Evolutionary conservation across 1,139 yeast species (phyloP).

Genomic region (Blastobotrys arbuscula): DNA sequence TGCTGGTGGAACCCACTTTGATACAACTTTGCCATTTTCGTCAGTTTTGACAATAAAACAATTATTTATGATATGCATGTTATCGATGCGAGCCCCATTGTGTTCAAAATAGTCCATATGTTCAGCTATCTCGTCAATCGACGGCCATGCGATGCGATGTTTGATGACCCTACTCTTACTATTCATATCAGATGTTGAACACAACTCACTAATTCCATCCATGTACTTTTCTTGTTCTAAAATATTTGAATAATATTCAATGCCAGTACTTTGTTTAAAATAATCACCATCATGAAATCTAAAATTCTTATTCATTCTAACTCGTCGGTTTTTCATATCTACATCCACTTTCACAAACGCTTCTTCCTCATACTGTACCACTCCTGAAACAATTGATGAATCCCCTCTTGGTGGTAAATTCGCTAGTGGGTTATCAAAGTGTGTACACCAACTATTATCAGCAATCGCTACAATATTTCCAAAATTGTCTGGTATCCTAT

Average conservation of each 20-base stretch:
- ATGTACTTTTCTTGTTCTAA: neutral
- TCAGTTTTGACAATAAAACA: neutral
- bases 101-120: no score
- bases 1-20: neutral
- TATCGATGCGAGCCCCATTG: no score
- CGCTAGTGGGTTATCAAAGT: neutral
- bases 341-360: neutral
- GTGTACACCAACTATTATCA: neutral
- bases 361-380: neutral
- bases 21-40: neutral
- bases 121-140: no score
- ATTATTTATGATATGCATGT: neutral
- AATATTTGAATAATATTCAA: neutral
- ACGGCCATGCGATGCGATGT: neutral
- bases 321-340: neutral
- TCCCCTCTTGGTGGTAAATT: neutral
- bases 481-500: neutral
- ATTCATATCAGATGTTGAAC: neutral
- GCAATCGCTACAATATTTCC: neutral
- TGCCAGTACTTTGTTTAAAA: neutral
- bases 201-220: neutral
- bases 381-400: neutral
- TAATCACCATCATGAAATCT: neutral
- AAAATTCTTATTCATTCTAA: neutral
- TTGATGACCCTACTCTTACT: neutral